These are phyloP conservation scores for Sordariomycetes sp. DNA, from an alignment of 2,329 filamentous ascomycete genomes.

Conservation along the genomic window DNA sequence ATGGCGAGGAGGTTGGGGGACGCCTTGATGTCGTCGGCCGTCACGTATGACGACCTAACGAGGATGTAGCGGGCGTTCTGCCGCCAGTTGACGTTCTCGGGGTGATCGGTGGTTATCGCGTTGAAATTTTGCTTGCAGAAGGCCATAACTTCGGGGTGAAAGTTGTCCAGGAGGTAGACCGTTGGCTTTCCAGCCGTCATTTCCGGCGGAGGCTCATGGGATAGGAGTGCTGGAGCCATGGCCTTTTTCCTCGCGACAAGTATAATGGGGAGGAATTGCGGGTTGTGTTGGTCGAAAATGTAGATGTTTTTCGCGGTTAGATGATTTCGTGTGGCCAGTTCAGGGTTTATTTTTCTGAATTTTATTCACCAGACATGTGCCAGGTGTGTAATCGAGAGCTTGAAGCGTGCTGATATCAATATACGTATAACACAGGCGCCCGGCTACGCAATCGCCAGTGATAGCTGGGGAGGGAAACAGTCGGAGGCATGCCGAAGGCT, in stretches of 20 bases:
- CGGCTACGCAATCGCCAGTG: too few relatives aligned
- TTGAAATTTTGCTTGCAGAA: slow-evolving; percentile 23
- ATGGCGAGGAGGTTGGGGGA: slow-evolving; percentile 24
- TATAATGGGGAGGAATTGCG: neutral
- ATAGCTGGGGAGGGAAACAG: neutral
- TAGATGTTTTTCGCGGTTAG: too few relatives aligned
- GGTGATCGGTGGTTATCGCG: slow-evolving; percentile 18
- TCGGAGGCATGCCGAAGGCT: neutral
- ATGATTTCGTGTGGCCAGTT: too few relatives aligned
- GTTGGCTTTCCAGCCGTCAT: slow-evolving; percentile 16
- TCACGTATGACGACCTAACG: slow-evolving; percentile 20
- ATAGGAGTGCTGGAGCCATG: slow-evolving; percentile 5
- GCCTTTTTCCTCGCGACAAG: too few relatives aligned
- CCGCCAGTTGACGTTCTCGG: slow-evolving; percentile 22
- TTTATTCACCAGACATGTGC: too few relatives aligned
- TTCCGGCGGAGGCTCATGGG: neutral
- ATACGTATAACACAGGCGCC: too few relatives aligned
- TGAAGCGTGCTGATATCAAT: too few relatives aligned
- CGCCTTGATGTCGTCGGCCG: slow-evolving; percentile 20
- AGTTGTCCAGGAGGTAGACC: slow-evolving; percentile 24
- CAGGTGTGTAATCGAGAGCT: too few relatives aligned
- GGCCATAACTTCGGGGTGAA: slow-evolving; percentile 20
- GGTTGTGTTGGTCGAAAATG: neutral
- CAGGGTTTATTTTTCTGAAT: too few relatives aligned
- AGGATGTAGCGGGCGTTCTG: slow-evolving; percentile 24